Conservation (phyloP, 2,329 filamentous ascomycete genomes). For the Huntiella bhutanensis region DNA sequence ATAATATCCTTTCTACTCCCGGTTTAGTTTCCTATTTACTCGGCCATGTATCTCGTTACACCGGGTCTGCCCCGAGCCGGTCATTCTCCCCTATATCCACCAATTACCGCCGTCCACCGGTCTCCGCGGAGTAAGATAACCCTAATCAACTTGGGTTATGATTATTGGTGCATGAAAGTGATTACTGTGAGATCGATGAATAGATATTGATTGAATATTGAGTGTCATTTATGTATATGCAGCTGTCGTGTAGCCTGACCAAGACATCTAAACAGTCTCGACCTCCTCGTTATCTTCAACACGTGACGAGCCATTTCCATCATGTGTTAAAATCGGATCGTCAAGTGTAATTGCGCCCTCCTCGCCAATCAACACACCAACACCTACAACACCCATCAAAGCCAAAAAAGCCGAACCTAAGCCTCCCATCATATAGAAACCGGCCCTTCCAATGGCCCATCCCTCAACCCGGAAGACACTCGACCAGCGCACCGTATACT, state of each 20-base stretch:
- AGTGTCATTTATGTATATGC: not conserved
- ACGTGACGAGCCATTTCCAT: not conserved
- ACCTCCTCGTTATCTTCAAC: not conserved
- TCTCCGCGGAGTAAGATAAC: too few relatives aligned
- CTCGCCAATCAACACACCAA: not conserved
- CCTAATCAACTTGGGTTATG: too few relatives aligned
- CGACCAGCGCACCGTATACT: slow-evolving; percentile 36
- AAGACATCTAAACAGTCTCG: not conserved
- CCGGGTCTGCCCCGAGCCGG: too few relatives aligned
- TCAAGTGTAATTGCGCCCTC: slow-evolving; percentile 7
- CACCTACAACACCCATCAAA: slow-evolving; percentile 2
- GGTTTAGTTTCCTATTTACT: too few relatives aligned
- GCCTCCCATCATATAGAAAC: slow-evolving; percentile 7
- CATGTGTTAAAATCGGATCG: slow-evolving; percentile 4
- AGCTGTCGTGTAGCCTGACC: not conserved
- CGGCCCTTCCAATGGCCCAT: slow-evolving; percentile 6
- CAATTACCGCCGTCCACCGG: too few relatives aligned
- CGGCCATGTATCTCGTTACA: too few relatives aligned
- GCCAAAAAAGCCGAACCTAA: slow-evolving; percentile 6
- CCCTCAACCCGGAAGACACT: slow-evolving; percentile 8
- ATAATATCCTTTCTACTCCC: too few relatives aligned
- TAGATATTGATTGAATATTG: not conserved
- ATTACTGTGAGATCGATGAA: not conserved
- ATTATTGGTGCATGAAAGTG: too few relatives aligned
- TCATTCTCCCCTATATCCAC: too few relatives aligned